These are phyloP conservation scores for Monosporascus sp. DNA, from an alignment of 2,329 filamentous ascomycete genomes.

Conservation along the genomic window DNA sequence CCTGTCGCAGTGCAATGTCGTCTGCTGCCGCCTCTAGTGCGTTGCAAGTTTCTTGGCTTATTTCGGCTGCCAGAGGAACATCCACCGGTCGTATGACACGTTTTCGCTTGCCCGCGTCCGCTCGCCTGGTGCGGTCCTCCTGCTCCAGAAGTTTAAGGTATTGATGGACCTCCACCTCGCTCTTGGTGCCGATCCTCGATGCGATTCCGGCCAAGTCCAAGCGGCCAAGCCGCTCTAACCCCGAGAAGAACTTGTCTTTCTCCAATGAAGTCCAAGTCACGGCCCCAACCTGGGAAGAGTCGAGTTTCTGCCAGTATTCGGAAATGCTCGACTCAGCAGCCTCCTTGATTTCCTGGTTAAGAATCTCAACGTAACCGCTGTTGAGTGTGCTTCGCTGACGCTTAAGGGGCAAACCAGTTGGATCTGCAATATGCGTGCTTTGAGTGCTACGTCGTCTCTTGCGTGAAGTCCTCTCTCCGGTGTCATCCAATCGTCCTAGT, in stretches of 20 bases:
- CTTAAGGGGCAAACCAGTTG: constrained; percentile 35
- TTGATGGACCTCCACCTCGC: constrained; percentile 64
- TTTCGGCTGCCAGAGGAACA: constrained; percentile 66
- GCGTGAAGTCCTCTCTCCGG: not conserved
- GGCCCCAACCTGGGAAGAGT: constrained; percentile 58
- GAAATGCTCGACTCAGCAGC: constrained; percentile 34
- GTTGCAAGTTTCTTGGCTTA: constrained; percentile 59
- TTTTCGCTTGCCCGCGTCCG: constrained; percentile 21
- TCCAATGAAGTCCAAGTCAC: constrained; percentile 66
- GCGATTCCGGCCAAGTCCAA: constrained; percentile 60
- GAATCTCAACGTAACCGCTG: constrained; percentile 41
- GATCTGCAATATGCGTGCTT: constrained; percentile 17
- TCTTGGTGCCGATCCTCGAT: constrained; percentile 62
- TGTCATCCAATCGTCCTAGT: too few relatives aligned
- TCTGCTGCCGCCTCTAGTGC: constrained; percentile 66
- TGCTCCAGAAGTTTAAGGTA: constrained; percentile 61
- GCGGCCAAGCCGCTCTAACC: constrained; percentile 58
- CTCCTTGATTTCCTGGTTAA: constrained; percentile 56
- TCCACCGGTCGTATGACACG: constrained; percentile 44
- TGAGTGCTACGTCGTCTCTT: constrained; percentile 10
- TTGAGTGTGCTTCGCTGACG: constrained; percentile 39
- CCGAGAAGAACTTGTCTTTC: constrained; percentile 65
- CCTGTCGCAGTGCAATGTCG: constrained; percentile 58
- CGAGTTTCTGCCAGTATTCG: constrained; percentile 22
- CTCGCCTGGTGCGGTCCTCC: constrained; percentile 36